phyloP scores from a whole-genome alignment of 257 asterid genomes.

The Penstemon newberryi region DNA sequence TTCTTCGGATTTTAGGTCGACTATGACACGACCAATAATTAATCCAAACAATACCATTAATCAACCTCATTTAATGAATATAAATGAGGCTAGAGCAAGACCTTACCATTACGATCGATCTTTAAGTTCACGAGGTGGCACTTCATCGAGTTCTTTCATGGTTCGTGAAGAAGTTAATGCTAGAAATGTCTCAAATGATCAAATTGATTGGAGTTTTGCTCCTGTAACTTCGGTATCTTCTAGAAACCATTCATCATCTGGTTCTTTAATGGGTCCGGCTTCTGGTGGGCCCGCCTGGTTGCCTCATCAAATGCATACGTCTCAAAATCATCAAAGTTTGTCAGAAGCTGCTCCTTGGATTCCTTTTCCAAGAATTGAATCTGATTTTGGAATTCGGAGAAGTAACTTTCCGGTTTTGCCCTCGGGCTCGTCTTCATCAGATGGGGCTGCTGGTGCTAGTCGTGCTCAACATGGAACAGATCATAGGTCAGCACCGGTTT shows the following conservation, averaged over 20 bases:
- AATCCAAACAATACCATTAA: conserved; percentile 33
- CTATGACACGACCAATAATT: conserved; percentile 33
- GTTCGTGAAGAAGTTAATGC: conserved; percentile 43
- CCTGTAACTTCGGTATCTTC: conserved; percentile 53
- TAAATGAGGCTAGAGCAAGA: conserved; percentile 47
- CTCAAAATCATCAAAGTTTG: conserved; percentile 45
- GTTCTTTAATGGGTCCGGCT: conserved; percentile 42
- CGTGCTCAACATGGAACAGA: conserved; percentile 41
- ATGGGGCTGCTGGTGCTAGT: conserved; percentile 48
- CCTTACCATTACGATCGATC: conserved; percentile 56
- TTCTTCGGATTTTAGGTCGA: conserved; percentile 42
- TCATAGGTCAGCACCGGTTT: conserved; percentile 44
- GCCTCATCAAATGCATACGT: conserved; percentile 50
- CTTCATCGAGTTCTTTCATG: conserved; percentile 45
- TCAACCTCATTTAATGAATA: conserved; percentile 46
- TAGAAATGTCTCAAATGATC: conserved; percentile 50
- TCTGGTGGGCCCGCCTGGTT: conserved; percentile 48
- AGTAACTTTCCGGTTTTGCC: conserved; percentile 49
- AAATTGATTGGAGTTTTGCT: conserved; percentile 62
- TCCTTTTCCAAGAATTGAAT: conserved; percentile 44
- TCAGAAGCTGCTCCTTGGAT: conserved; percentile 55
- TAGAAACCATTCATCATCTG: conserved; percentile 45
- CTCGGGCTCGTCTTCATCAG: conserved; percentile 50
- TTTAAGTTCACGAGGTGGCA: conserved; percentile 42
- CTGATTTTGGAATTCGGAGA: conserved; percentile 57